Conservation (phyloP, 2,329 filamentous ascomycete genomes). For the Botrytis paeoniae region DNA sequence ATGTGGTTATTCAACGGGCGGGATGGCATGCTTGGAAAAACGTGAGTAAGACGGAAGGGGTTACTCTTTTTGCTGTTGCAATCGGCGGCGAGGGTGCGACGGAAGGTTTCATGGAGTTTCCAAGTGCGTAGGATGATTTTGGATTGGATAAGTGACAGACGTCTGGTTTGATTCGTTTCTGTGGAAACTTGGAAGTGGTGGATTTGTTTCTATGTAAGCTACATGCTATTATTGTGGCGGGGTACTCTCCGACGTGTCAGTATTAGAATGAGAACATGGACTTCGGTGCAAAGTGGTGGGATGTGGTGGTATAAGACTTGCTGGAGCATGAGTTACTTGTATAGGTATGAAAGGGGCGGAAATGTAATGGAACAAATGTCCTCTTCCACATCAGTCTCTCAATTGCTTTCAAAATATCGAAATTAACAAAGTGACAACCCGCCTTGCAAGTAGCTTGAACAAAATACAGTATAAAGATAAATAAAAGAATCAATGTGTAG, state of each 20-base stretch:
- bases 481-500: not conserved
- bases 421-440: not conserved
- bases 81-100: conserved; percentile 23
- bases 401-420: not conserved
- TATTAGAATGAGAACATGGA: not conserved
- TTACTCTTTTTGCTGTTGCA: conserved; percentile 21
- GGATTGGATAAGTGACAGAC: not conserved
- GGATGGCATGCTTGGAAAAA: conserved; percentile 44
- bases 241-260: not conserved
- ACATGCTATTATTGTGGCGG: not conserved
- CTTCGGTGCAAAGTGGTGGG: not conserved
- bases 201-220: not conserved
- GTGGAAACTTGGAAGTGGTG: not conserved
- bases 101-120: not conserved
- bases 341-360: not conserved
- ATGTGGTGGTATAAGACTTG: not conserved
- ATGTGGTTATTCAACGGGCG: conserved; percentile 43
- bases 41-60: conserved; percentile 23
- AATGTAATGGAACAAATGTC: not conserved
- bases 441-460: not conserved
- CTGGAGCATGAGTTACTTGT: not conserved
- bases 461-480: not conserved
- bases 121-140: not conserved
- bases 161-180: too few species aligned
- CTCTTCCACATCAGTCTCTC: not conserved